Evolutionary conservation across 805 yeast species (phyloP).

Genomic region (Nakazawaea pomicola): DNA sequence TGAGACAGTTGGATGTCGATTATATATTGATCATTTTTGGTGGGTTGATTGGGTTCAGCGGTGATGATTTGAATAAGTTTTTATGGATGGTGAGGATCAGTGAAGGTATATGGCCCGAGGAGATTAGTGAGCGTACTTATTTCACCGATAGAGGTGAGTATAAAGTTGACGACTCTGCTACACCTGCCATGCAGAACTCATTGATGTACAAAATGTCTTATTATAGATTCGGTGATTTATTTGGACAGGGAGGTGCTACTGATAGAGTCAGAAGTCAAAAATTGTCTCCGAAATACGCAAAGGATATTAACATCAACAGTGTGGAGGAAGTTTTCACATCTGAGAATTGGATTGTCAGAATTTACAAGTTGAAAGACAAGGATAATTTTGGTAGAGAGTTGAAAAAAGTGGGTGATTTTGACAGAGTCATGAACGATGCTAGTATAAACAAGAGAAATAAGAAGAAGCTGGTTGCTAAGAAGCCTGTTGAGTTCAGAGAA

Average conservation of each 20-base stretch:
- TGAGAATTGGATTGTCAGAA: constrained; percentile 95
- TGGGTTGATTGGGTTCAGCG: constrained; percentile 87
- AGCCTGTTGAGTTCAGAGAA: constrained; percentile 8
- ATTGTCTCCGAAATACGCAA: constrained; percentile 23
- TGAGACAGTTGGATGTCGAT: constrained; percentile 90
- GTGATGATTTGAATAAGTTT: constrained; percentile 95
- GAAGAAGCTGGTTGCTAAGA: constrained; percentile 9
- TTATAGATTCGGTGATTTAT: constrained; percentile 76
- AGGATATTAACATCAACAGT: constrained; percentile 56
- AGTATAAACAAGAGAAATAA: constrained; percentile 10
- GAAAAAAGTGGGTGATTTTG: constrained; percentile 50
- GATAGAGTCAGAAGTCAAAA: constrained; percentile 90
- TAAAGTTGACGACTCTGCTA: constrained; percentile 75
- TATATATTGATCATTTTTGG: constrained; percentile 92
- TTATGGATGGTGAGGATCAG: constrained; percentile 98
- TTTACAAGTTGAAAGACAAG: constrained; percentile 84
- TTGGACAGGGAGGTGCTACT: constrained; percentile 42
- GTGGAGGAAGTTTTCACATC: constrained; percentile 93
- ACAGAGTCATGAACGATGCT: constrained; percentile 22
- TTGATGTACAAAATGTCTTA: constrained; percentile 93
- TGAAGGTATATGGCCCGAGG: constrained; percentile 99
- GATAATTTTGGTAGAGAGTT: constrained; percentile 85
- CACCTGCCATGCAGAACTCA: constrained; percentile 82
- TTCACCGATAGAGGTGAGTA: constrained; percentile 87
- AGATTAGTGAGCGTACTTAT: constrained; percentile 76